These are phyloP conservation scores for Neofusicoccum parvum DNA, from an alignment of 2,329 filamentous ascomycete genomes.

Conservation along the genomic window DNA sequence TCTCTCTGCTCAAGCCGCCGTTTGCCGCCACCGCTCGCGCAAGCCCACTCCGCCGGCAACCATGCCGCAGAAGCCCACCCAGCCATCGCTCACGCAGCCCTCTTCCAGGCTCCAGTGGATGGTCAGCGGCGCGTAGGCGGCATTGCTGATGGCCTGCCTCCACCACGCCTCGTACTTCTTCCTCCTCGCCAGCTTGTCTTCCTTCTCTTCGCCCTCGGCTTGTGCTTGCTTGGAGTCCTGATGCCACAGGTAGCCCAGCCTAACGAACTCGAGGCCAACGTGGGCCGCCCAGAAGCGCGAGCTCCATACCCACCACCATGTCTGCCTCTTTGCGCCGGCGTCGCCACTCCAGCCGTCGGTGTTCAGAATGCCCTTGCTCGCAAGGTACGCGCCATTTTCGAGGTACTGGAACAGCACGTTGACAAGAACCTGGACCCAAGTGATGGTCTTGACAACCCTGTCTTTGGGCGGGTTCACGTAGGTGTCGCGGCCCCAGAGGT, in stretches of 20 bases:
- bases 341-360: slow-evolving; percentile 51
- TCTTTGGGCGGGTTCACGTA: slow-evolving; percentile 37
- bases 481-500: slow-evolving; percentile 61
- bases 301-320: slow-evolving; percentile 69
- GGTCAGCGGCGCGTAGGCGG: slow-evolving; percentile 79
- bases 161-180: slow-evolving; percentile 55
- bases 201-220: slow-evolving; percentile 47
- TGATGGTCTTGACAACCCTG: slow-evolving; percentile 47
- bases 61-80: slow-evolving; percentile 61
- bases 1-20: slow-evolving; percentile 25
- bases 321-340: slow-evolving; percentile 51
- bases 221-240: slow-evolving; percentile 27
- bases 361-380: slow-evolving; percentile 68
- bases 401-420: slow-evolving; percentile 74
- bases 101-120: slow-evolving; percentile 78
- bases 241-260: slow-evolving; percentile 54
- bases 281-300: slow-evolving; percentile 79
- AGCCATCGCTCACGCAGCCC: slow-evolving; percentile 62
- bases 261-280: slow-evolving; percentile 73
- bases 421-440: slow-evolving; percentile 67
- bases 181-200: slow-evolving; percentile 30
- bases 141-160: slow-evolving; percentile 68
- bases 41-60: slow-evolving; percentile 50
- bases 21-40: slow-evolving; percentile 49
- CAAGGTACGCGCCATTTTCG: slow-evolving; percentile 82